A percentile compares a stretch with the other conserved stretches of the same genome.
phyloP scores from a whole-genome alignment of 2,329 filamentous ascomycete genomes.

The Ceratocystis colombiana region DNA sequence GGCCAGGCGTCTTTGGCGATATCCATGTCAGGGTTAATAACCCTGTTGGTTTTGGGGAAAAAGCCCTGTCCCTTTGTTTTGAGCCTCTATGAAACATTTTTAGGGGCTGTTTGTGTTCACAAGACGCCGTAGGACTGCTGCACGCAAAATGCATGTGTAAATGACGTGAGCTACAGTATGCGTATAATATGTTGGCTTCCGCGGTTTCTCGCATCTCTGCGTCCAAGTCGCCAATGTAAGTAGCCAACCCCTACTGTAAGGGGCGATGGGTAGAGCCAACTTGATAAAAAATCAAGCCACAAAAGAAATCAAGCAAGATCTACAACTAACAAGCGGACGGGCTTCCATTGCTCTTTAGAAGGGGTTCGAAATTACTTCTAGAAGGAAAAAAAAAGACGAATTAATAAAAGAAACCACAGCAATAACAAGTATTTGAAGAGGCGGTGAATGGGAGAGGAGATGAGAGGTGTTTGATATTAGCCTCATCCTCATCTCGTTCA shows the following conservation, averaged over 20 bases:
- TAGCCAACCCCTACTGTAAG: neutral
- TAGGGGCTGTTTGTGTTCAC: too few species aligned
- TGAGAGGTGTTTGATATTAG: constrained; percentile 6
- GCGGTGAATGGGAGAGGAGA: constrained; percentile 17
- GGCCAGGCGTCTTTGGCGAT: neutral
- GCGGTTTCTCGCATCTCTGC: too few species aligned
- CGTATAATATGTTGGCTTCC: too few species aligned
- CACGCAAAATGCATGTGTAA: too few species aligned
- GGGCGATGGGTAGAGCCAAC: neutral
- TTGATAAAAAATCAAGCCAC: neutral
- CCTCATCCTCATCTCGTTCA: constrained; percentile 14
- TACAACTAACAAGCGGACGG: neutral
- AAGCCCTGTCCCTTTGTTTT: too few species aligned
- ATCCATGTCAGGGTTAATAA: too few species aligned
- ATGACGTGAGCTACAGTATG: too few species aligned
- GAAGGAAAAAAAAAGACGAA: neutral
- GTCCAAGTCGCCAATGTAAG: neutral
- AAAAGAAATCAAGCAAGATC: neutral
- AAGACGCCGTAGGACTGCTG: too few species aligned
- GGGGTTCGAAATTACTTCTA: constrained; percentile 10
- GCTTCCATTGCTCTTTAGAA: neutral
- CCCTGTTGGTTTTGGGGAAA: too few species aligned
- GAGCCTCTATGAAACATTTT: too few species aligned
- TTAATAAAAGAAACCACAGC: neutral
- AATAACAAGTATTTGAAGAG: neutral